Percentiles rank a stretch among this genome's conserved stretches.
These are phyloP conservation scores for Lentinula sp. DNA, from an alignment of 768 basidiomycete genomes.

Conservation along the genomic window DNA sequence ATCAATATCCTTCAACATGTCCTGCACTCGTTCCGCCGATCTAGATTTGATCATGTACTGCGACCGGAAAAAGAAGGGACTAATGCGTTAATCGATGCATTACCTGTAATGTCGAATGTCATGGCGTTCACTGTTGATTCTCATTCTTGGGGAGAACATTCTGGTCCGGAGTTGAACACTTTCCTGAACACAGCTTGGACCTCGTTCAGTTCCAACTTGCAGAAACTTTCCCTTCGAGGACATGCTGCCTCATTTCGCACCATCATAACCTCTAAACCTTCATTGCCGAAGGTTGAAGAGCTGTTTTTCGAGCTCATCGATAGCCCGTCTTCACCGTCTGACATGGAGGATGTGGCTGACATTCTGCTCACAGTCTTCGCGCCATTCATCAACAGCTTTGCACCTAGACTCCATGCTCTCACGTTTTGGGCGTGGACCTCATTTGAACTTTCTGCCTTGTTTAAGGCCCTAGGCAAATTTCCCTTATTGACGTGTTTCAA, in stretches of 20 bases:
- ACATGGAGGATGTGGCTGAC: conserved; percentile 13
- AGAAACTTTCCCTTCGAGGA: conserved; percentile 28
- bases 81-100: conserved; percentile 20
- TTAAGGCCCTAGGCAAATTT: conserved; percentile 24
- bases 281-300: conserved; percentile 23
- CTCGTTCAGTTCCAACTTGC: conserved; percentile 30
- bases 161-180: conserved; percentile 20
- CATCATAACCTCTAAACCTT: conserved; percentile 25
- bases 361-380: conserved; percentile 26
- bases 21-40: conserved; percentile 7
- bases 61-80: conserved; percentile 21
- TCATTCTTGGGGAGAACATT: conserved; percentile 25
- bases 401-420: conserved; percentile 26
- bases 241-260: conserved; percentile 28
- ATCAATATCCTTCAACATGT: conserved; percentile 7
- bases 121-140: conserved; percentile 31
- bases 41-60: conserved; percentile 3
- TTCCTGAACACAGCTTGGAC: conserved; percentile 34
- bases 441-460: conserved; percentile 34
- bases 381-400: conserved; percentile 33
- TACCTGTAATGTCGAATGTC: conserved; percentile 27
- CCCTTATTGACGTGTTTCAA: conserved; percentile 26
- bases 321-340: conserved; percentile 16
- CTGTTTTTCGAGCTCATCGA: conserved; percentile 35
- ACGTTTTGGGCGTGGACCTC: conserved; percentile 34